These are phyloP conservation scores for Phaeosphaeriaceae sp. DNA, from an alignment of 2,329 filamentous ascomycete species.

Conservation along the genomic window DNA sequence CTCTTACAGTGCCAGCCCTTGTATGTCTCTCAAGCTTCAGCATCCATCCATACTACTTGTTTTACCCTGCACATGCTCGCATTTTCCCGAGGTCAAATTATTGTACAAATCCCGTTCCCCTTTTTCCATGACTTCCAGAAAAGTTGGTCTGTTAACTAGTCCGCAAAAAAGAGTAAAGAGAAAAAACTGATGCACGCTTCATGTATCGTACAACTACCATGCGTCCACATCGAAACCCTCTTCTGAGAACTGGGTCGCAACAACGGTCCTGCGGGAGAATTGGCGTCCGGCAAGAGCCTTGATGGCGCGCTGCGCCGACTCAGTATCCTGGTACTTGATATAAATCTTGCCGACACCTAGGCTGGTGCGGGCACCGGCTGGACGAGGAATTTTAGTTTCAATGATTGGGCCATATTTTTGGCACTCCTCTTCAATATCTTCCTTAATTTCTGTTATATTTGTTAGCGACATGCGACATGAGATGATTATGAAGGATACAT, in stretches of 20 bases:
- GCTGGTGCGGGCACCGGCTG: constrained; percentile 80
- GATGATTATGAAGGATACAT: constrained; percentile 35
- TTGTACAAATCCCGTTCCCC: constrained; percentile 5
- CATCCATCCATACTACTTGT: no score
- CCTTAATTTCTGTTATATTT: constrained; percentile 79
- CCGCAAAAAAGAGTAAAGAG: neutral
- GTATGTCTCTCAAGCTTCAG: no score
- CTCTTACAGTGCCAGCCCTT: no score
- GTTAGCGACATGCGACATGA: constrained; percentile 6
- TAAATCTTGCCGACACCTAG: constrained; percentile 97
- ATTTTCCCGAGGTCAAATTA: constrained; percentile 6
- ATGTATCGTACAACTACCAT: constrained; percentile 63
- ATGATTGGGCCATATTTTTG: constrained; percentile 84
- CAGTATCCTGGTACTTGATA: constrained; percentile 84
- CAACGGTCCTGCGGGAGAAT: constrained; percentile 94
- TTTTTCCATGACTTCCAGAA: neutral
- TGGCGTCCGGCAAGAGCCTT: constrained; percentile 91
- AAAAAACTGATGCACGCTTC: neutral
- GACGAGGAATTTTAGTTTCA: constrained; percentile 92
- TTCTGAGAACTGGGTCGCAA: constrained; percentile 96
- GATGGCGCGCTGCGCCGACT: constrained; percentile 82
- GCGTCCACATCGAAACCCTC: constrained; percentile 94
- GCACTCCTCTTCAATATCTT: constrained; percentile 93
- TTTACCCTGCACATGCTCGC: neutral
- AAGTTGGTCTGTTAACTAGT: neutral